Evolutionary conservation across 2,329 filamentous ascomycete species (phyloP), one percentile per base, ranked within the genome.

Genomic region (Colletotrichum caudatum): DNA sequence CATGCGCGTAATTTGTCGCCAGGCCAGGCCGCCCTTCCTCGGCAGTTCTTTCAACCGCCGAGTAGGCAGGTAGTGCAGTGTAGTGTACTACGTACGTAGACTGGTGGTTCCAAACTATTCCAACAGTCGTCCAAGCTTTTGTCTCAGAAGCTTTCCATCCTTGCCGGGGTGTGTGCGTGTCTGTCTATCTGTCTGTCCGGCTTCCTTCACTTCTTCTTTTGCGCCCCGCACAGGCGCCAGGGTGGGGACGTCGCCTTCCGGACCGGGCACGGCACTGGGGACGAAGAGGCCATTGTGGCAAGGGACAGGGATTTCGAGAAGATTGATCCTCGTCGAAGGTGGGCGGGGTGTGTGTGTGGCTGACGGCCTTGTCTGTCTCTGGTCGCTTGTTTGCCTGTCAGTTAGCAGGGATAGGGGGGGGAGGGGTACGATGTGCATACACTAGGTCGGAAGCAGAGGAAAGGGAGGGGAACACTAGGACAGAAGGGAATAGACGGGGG

Each of bases 121-220:
- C 53, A 64, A 11, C 29, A 44, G 62, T 56, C 48, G 54, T 71
- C 69, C 44, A 60, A 64, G 69, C 69, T 46, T 35, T 20, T 69
- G 69, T 71, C 69, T 71, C 69, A 69, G 69, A 69, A 59, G 69
- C 65, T 71, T 71, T 69, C 69, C 59, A 71, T 71, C 39, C 46
- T 64, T 69, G 69, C 64, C 69, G 50, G 39, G 53, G 5, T 44
- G 41, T 8, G 53, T 69, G 59, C 65, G n/a, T n/a, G 29, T 29
- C 29, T 29, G 29, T 29, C 26, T 29, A 3, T 29, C 29, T 3
- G 29, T 29, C 29, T 29, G 29, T 29, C 29, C 29, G 29, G 29
- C 65, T 64, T 54, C 59, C 62, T 54, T 44, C 35, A 60, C 65
- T 57, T 57, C 65, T 60, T 69, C 65, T 64, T 50, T 56, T 37